Conservation (phyloP, 768 basidiomycete species). For the Podaxis sp. region DNA sequence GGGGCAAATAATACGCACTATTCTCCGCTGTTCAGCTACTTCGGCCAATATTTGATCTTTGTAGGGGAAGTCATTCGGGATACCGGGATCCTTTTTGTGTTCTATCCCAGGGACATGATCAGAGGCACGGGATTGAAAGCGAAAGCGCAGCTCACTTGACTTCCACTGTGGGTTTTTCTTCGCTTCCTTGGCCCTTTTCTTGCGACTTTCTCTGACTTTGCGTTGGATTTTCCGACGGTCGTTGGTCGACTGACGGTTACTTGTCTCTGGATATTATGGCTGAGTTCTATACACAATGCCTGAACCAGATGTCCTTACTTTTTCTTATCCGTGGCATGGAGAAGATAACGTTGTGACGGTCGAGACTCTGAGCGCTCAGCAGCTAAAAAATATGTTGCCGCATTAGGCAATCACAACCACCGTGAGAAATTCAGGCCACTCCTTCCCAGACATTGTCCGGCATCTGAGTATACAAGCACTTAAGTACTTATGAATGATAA, state of each 20-base stretch:
- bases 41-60: slow-evolving; percentile 95
- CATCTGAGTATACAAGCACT: no score
- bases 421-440: neutral
- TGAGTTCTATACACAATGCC: slow-evolving; percentile 2
- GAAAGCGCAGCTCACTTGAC: slow-evolving; percentile 57
- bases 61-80: slow-evolving; percentile 90
- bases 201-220: slow-evolving; percentile 73
- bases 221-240: slow-evolving; percentile 71
- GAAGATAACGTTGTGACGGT: neutral
- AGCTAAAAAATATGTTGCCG: neutral
- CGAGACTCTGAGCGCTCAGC: neutral
- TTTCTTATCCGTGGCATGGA: slow-evolving; percentile 70
- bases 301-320: slow-evolving; percentile 33
- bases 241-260: slow-evolving; percentile 72
- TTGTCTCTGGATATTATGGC: slow-evolving; percentile 62
- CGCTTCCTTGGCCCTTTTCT: slow-evolving; percentile 69
- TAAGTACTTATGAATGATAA: neutral
- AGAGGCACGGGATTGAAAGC: slow-evolving; percentile 3
- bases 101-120: slow-evolving; percentile 36
- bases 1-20: slow-evolving; percentile 40
- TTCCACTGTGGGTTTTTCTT: slow-evolving; percentile 89
- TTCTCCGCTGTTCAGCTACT: slow-evolving; percentile 75
- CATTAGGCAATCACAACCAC: neutral
- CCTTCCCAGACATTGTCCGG: neutral
- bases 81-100: slow-evolving; percentile 86